Evolutionary conservation across 2,329 filamentous ascomycete species (phyloP), one percentile per base, ranked within the genome.

Genomic region (Mycocentrospora acerina): DNA sequence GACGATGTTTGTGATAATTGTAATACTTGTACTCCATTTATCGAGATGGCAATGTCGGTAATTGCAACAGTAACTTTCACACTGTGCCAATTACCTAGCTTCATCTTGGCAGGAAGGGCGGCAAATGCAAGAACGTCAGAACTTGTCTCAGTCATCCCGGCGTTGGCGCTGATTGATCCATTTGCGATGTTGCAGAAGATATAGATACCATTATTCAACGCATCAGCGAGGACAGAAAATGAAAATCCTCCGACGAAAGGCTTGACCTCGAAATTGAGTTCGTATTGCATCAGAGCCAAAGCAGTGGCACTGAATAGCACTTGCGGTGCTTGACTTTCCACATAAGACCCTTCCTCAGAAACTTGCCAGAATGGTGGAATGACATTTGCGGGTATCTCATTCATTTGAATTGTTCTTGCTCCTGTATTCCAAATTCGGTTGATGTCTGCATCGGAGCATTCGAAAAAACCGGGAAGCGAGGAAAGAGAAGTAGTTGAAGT

Each of bases 351-450:
- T 19, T 66, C 53, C 1, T 48, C 24, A 2, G 54, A 51, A 13
- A 66, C 44, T 14, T 56, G 24, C 32, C 54, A 49, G 33, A 65
- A 66, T 7, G 53, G 42, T 0, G 63, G 58, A 14, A 60, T 46
- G 11, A 48, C 51, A 12, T 51, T 35, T 6, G 46, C 51, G 16
- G 53, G 48, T 10, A 66, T 61, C 35, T 63, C 58, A 16, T 57
- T 66, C 15, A 48, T 32, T 35, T 67, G 62, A 6, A 64, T 38
- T 0, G 63, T 67, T 22, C 60, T 48, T 5, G 63, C 64, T 4
- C 64, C 64, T 5, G 46, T 44, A 2, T 29, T 35, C 64, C 62
- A 67, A 30, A 66, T 65, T 7, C 42, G 37, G 12, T 51, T 64
- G 15, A 64, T 39, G 6, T 46, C 33, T 7, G 55, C 40, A 22